phyloP scores from a whole-genome alignment of 2,329 filamentous ascomycete genomes.

The Neonectria coccinea region DNA sequence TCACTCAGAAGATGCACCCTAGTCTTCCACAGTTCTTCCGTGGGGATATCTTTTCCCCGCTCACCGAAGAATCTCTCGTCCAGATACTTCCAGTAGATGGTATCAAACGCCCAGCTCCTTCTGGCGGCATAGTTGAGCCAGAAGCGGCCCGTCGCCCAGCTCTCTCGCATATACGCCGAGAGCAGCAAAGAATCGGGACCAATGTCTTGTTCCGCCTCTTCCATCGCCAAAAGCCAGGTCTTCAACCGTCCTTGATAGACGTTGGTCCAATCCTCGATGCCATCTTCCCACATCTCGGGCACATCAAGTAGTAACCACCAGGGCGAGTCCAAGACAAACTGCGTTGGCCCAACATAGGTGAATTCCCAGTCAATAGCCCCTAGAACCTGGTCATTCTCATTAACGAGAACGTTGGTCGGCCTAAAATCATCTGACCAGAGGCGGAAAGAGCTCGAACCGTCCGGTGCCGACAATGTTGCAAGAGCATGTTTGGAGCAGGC shows the following conservation, averaged over 20 bases:
- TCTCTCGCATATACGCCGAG: slow-evolving; percentile 51
- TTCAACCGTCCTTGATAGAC: slow-evolving; percentile 47
- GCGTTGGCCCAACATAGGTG: slow-evolving; percentile 48
- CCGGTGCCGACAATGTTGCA: slow-evolving; percentile 32
- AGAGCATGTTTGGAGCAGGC: not conserved
- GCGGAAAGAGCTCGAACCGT: slow-evolving; percentile 38
- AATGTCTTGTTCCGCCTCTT: slow-evolving; percentile 27
- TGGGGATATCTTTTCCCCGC: slow-evolving; percentile 24
- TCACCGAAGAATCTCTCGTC: slow-evolving; percentile 47
- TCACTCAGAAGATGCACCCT: slow-evolving; percentile 45
- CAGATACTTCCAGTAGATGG: slow-evolving; percentile 52
- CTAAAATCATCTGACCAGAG: slow-evolving; percentile 52
- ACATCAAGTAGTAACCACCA: slow-evolving; percentile 54
- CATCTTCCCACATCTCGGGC: slow-evolving; percentile 48
- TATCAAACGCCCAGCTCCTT: slow-evolving; percentile 54
- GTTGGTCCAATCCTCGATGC: slow-evolving; percentile 46
- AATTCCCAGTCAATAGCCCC: slow-evolving; percentile 56
- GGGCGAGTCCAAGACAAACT: slow-evolving; percentile 50
- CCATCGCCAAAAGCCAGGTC: slow-evolving; percentile 50
- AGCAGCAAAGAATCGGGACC: slow-evolving; percentile 24
- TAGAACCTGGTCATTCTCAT: slow-evolving; percentile 41
- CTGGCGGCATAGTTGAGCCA: slow-evolving; percentile 51
- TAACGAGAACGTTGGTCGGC: slow-evolving; percentile 48
- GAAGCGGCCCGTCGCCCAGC: slow-evolving; percentile 50
- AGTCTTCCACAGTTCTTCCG: slow-evolving; percentile 45